A percentile compares a stretch with the other conserved stretches of the same genome.
phyloP scores from a whole-genome alignment of 2,329 filamentous ascomycete species.

The Cladophialophora bantiana region DNA sequence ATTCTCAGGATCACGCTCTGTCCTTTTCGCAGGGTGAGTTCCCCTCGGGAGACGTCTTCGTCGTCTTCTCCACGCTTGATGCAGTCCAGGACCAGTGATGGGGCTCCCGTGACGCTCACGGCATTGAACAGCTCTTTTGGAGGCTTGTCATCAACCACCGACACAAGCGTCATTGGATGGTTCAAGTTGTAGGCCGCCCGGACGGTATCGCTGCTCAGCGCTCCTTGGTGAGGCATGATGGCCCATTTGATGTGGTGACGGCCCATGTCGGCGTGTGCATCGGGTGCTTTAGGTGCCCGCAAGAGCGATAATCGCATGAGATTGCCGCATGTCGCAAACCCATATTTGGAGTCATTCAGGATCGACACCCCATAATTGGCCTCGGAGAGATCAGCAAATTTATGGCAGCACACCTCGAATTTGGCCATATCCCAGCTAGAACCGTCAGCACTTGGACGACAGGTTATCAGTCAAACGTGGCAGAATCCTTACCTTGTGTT shows the following conservation, averaged over 20 bases:
- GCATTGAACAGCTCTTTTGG: slow-evolving; percentile 52
- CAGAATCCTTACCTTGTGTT: slow-evolving; percentile 74
- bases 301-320: slow-evolving; percentile 88
- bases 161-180: slow-evolving; percentile 67
- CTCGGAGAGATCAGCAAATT: slow-evolving; percentile 90
- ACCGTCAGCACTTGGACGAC: slow-evolving; percentile 28
- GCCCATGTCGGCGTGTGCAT: slow-evolving; percentile 94
- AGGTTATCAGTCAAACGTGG: not conserved
- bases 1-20: slow-evolving; percentile 82
- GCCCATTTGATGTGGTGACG: slow-evolving; percentile 86
- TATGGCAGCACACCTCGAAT: slow-evolving; percentile 95
- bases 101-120: slow-evolving; percentile 70
- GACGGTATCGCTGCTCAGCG: slow-evolving; percentile 75
- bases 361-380: slow-evolving; percentile 89
- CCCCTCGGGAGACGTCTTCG: slow-evolving; percentile 67
- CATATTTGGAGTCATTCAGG: slow-evolving; percentile 94
- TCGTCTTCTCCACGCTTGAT: slow-evolving; percentile 94
- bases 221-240: slow-evolving; percentile 81
- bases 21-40: slow-evolving; percentile 70
- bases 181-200: slow-evolving; percentile 91
- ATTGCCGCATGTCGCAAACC: slow-evolving; percentile 88
- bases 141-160: slow-evolving; percentile 32
- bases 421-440: slow-evolving; percentile 91
- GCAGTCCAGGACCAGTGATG: slow-evolving; percentile 80
- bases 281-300: slow-evolving; percentile 87